A percentile compares a stretch with the other conserved stretches of the same genome.
Conservation (phyloP, 768 basidiomycete genomes). For the Boletus subcaerulescens region DNA sequence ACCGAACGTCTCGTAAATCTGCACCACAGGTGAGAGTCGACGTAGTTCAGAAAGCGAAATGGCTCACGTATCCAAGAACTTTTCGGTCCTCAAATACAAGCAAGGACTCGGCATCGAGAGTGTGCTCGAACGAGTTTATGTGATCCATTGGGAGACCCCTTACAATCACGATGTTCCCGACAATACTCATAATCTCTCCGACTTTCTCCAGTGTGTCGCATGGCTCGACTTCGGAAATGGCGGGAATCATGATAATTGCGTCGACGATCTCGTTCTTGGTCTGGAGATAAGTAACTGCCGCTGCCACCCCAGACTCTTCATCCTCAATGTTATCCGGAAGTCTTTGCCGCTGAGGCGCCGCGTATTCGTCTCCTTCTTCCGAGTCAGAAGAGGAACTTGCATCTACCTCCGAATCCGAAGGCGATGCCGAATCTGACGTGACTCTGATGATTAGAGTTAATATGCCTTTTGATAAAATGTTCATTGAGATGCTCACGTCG, state of each 20-base stretch:
- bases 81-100: constrained; percentile 87
- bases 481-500: constrained; percentile 18
- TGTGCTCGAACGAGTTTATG: constrained; percentile 49
- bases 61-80: constrained; percentile 85
- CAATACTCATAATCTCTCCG: constrained; percentile 73
- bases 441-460: constrained; percentile 26
- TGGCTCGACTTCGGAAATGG: constrained; percentile 57
- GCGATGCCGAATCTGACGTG: constrained; percentile 35
- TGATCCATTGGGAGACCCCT: constrained; percentile 51
- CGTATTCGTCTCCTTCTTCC: constrained; percentile 14
- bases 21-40: constrained; percentile 10
- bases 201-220: constrained; percentile 71
- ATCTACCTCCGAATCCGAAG: constrained; percentile 34
- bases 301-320: constrained; percentile 44
- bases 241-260: constrained; percentile 57
- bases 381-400: constrained; percentile 20
- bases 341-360: constrained; percentile 4
- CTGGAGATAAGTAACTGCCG: constrained; percentile 45
- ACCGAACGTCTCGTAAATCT: constrained; percentile 96
- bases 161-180: constrained; percentile 72
- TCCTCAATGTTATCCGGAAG: constrained; percentile 41
- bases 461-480: constrained; percentile 3
- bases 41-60: constrained; percentile 7
- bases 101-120: constrained; percentile 86
- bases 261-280: constrained; percentile 72